phyloP scores from a whole-genome alignment of 2,329 filamentous ascomycete species.

The Trichoderma sp. region DNA sequence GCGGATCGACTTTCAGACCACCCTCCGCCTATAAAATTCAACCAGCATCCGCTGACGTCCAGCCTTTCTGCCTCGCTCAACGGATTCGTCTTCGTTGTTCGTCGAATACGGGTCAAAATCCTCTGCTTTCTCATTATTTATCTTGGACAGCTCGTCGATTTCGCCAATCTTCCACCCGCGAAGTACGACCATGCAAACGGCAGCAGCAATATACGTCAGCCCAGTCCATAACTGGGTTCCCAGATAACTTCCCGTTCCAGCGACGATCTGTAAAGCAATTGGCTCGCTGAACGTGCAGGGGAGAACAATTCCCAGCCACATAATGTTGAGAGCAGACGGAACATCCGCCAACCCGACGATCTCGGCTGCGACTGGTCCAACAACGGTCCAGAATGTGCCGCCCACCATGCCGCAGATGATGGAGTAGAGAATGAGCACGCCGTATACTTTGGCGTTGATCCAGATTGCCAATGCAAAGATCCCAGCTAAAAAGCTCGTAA shows the following conservation, averaged over 20 bases:
- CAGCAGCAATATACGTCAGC: constrained; percentile 61
- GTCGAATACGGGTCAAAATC: constrained; percentile 40
- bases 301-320: constrained; percentile 72
- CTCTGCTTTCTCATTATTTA: constrained; percentile 38
- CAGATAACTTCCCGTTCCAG: constrained; percentile 52
- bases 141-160: constrained; percentile 40
- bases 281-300: constrained; percentile 71
- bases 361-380: constrained; percentile 72
- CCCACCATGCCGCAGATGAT: constrained; percentile 71
- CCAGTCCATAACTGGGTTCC: constrained; percentile 63
- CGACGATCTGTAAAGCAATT: constrained; percentile 61
- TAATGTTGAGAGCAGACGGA: constrained; percentile 68
- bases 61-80: constrained; percentile 37
- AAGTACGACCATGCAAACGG: constrained; percentile 40
- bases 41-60: constrained; percentile 41
- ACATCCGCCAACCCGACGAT: constrained; percentile 72
- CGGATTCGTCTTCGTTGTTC: constrained; percentile 40
- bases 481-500: constrained; percentile 66
- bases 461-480: constrained; percentile 72
- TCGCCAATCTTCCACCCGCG: constrained; percentile 47
- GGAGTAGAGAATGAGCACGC: constrained; percentile 71
- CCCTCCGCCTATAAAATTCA: constrained; percentile 39
- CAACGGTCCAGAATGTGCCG: constrained; percentile 72
- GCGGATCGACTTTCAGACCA: constrained; percentile 34
- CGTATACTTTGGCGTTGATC: constrained; percentile 67